Conservation (phyloP, 768 basidiomycete species). For the Pholiota microspora region DNA sequence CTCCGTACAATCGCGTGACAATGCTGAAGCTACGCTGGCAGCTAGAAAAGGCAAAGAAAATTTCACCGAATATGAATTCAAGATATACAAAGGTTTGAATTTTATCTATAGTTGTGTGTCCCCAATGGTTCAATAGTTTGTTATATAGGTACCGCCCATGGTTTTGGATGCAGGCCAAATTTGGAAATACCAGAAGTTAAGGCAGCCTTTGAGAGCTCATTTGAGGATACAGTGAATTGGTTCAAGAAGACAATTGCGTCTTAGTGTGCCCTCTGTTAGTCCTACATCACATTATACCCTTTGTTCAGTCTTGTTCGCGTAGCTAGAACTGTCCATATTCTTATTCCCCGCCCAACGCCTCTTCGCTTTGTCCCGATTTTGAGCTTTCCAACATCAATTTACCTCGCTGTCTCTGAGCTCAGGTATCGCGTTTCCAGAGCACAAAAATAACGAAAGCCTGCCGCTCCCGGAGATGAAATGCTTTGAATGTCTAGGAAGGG, state of each 20-base stretch:
- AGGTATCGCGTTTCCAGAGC: no score
- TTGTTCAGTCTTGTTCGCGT: no score
- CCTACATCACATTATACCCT: no score
- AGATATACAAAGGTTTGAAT: conserved; percentile 38
- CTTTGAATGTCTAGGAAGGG: no score
- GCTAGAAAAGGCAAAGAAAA: conserved; percentile 32
- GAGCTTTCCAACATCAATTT: no score
- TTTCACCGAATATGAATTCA: conserved; percentile 45
- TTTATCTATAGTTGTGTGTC: neutral
- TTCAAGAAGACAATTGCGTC: conserved; percentile 35
- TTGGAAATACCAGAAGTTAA: conserved; percentile 35
- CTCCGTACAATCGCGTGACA: conserved; percentile 23
- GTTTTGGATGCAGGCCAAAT: conserved; percentile 44
- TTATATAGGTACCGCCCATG: conserved; percentile 40
- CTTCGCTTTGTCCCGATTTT: no score
- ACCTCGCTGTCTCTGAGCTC: no score
- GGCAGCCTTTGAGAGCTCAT: conserved; percentile 39
- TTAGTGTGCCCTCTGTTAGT: neutral
- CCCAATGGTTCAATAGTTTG: neutral
- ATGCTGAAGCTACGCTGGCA: conserved; percentile 36
- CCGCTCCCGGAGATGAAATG: no score
- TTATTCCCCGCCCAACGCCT: no score
- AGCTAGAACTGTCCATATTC: no score
- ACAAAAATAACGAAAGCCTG: no score
- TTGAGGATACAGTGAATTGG: conserved; percentile 42